phyloP scores from a whole-genome alignment of 1,139 yeast species.

The Lodderomyces metapsilosis region DNA sequence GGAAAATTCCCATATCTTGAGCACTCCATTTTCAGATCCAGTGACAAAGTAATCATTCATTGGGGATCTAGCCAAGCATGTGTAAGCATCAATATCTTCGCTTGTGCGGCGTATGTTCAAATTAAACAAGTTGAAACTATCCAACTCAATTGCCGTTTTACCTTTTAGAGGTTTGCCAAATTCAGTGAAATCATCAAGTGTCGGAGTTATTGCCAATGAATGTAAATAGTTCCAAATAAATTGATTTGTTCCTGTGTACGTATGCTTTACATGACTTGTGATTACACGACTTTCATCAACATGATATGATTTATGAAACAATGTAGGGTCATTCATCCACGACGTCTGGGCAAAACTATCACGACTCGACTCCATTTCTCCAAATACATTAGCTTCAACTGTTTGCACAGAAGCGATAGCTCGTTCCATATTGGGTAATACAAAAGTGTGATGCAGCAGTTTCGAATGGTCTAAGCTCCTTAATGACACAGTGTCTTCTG shows the following conservation, averaged over 20 bases:
- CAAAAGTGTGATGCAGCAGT: conserved; percentile 21
- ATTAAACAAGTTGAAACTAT: background rate
- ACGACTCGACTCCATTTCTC: conserved; percentile 47
- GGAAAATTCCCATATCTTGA: conserved; percentile 76
- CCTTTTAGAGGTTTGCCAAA: conserved; percentile 46
- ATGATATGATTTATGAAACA: conserved; percentile 33
- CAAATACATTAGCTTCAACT: conserved; percentile 60
- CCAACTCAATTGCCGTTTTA: background rate
- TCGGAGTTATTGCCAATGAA: conserved; percentile 54
- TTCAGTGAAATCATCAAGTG: conserved; percentile 61
- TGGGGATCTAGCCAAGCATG: conserved; percentile 57
- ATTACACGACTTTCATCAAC: conserved; percentile 33
- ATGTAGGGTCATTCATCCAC: conserved; percentile 9
- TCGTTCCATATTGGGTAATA: conserved; percentile 33
- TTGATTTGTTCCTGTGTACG: conserved; percentile 67
- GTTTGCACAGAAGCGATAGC: conserved; percentile 55
- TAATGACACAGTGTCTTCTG: conserved; percentile 18
- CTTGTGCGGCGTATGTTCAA: conserved; percentile 40
- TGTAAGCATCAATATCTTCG: conserved; percentile 39
- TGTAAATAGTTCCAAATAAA: conserved; percentile 58
- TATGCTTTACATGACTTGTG: conserved; percentile 45
- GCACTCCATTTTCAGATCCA: conserved; percentile 70
- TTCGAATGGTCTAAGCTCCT: conserved; percentile 15
- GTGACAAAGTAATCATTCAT: conserved; percentile 69
- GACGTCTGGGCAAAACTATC: conserved; percentile 12